These are phyloP conservation scores for Prototheca stagnorum DNA, from an alignment of 163 green algal genomes.

Conservation along the genomic window DNA sequence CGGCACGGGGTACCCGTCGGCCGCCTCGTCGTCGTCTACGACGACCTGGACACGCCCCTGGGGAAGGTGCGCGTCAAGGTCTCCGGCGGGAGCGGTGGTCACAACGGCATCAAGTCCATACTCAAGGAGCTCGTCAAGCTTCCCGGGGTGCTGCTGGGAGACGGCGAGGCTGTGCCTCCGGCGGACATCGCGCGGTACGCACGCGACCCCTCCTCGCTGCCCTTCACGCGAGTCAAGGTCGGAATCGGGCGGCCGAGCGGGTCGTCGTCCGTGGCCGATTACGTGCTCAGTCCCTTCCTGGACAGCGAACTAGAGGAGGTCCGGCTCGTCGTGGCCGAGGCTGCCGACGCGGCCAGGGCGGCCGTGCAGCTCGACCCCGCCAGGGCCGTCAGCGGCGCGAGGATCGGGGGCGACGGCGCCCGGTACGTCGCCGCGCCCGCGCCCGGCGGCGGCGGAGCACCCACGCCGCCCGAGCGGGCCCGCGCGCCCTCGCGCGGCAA, in stretches of 20 bases:
- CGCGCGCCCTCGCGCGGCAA: no score
- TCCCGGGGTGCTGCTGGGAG: no score
- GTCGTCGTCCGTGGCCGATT: constrained; percentile 2
- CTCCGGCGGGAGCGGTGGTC: constrained; percentile 53
- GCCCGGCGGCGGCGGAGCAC: no score
- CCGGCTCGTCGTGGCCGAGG: constrained; percentile 21
- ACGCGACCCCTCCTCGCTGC: no score
- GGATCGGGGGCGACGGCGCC: background rate
- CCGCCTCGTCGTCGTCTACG: constrained; percentile 44
- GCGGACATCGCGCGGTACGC: no score
- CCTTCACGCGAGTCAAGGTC: no score
- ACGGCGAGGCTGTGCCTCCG: no score
- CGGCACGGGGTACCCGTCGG: constrained; percentile 42
- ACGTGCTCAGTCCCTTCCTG: background rate
- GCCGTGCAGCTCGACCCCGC: constrained; percentile 27
- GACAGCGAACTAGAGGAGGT: constrained; percentile 9
- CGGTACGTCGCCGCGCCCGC: background rate
- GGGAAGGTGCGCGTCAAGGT: constrained; percentile 33
- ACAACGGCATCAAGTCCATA: constrained; percentile 85
- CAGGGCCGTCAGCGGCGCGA: constrained; percentile 18
- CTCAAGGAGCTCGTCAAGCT: no score
- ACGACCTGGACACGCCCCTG: constrained; percentile 60
- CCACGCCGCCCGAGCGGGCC: no score
- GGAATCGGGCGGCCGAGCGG: no score
- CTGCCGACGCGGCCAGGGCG: constrained; percentile 13